These are phyloP conservation scores for Ciborinia camelliae DNA, from an alignment of 2,329 filamentous ascomycete genomes.

Conservation along the genomic window DNA sequence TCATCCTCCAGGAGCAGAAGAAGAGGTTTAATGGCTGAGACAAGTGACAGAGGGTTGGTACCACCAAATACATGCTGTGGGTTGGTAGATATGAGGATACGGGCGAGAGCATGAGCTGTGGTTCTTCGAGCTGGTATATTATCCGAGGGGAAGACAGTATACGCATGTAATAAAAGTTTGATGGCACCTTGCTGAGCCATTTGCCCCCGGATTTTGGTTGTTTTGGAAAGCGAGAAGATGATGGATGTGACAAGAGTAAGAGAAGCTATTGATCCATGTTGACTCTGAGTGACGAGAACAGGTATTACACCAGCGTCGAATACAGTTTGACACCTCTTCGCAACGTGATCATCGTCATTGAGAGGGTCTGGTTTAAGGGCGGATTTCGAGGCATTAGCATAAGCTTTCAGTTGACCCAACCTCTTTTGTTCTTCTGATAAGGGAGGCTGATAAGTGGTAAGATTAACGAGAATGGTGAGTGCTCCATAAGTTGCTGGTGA, in stretches of 20 bases:
- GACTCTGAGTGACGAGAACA: slow-evolving; percentile 72
- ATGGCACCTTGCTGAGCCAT: slow-evolving; percentile 94
- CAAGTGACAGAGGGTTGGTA: slow-evolving; percentile 68
- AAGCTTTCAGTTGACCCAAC: slow-evolving; percentile 87
- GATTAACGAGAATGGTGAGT: slow-evolving; percentile 79
- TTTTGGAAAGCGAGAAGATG: slow-evolving; percentile 71
- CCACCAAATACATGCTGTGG: slow-evolving; percentile 80
- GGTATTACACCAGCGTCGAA: slow-evolving; percentile 77
- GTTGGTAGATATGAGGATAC: slow-evolving; percentile 83
- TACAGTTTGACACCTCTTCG: slow-evolving; percentile 69
- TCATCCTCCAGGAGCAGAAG: slow-evolving; percentile 68
- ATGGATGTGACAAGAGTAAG: slow-evolving; percentile 72
- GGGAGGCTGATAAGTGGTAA: slow-evolving; percentile 75
- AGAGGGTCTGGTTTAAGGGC: slow-evolving; percentile 60
- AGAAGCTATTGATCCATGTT: slow-evolving; percentile 66
- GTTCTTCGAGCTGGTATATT: slow-evolving; percentile 50
- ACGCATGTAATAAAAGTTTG: slow-evolving; percentile 73
- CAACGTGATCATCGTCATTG: slow-evolving; percentile 73
- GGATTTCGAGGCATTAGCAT: slow-evolving; percentile 79
- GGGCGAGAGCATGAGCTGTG: slow-evolving; percentile 76
- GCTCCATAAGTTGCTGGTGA: slow-evolving; percentile 79
- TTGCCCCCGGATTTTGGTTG: slow-evolving; percentile 68
- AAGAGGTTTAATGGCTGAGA: slow-evolving; percentile 79
- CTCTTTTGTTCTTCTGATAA: slow-evolving; percentile 89
- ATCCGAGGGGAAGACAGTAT: slow-evolving; percentile 57